phyloP scores from a whole-genome alignment of 352 stramenopile species.

The Hyphochytrium catenoides region DNA sequence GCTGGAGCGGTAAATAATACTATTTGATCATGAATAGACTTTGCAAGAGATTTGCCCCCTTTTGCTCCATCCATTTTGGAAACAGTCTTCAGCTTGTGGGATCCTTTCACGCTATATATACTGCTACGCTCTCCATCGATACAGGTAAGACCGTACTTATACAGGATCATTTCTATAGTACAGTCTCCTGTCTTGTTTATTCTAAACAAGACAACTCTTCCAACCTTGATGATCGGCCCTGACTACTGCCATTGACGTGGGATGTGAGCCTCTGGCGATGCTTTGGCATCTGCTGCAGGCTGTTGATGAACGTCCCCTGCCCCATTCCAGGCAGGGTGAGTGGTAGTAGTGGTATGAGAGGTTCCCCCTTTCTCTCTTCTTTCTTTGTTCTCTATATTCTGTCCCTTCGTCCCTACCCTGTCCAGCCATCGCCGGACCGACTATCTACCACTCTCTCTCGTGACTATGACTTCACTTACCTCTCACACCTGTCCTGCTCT shows the following conservation, averaged over 20 bases:
- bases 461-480: no score
- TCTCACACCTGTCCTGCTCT: no score
- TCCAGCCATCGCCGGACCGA: no score
- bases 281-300: neutral
- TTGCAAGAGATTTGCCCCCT: no score
- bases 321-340: constrained; percentile 2
- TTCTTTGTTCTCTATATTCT: neutral
- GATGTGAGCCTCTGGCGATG: constrained; percentile 1
- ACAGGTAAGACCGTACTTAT: constrained; percentile 4
- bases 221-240: constrained; percentile 4
- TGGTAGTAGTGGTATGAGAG: constrained; percentile 4
- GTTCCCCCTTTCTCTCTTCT: neutral
- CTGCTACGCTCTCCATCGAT: no score
- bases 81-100: no score
- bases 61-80: no score
- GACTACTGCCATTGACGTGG: constrained; percentile 2
- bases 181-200: constrained; percentile 5
- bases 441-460: no score
- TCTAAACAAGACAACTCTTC: constrained; percentile 3
- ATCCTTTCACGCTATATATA: no score
- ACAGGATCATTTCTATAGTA: constrained; percentile 6
- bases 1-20: no score
- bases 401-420: no score
- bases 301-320: constrained; percentile 5
- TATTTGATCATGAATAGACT: no score